Percentiles rank a stretch among this genome's conserved stretches.
These are phyloP conservation scores for Lachnellula hyalina DNA, from an alignment of 2,329 filamentous ascomycete species.

Conservation along the genomic window DNA sequence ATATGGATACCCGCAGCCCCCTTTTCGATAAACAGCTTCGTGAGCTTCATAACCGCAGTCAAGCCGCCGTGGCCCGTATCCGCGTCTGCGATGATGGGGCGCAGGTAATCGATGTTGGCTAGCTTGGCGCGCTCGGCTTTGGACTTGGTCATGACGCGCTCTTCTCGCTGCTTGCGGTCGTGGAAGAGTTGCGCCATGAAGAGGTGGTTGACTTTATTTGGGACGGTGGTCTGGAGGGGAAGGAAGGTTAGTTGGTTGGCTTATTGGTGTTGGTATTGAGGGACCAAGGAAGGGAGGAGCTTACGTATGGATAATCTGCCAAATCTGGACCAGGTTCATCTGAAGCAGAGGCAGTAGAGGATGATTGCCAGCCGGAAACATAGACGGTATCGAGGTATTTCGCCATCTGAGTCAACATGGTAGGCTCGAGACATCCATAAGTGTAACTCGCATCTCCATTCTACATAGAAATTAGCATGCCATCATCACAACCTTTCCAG, in stretches of 20 bases:
- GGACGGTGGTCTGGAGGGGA: conserved; percentile 73
- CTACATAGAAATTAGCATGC: conserved; percentile 39
- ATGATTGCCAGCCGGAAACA: conserved; percentile 98
- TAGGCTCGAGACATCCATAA: conserved; percentile 94
- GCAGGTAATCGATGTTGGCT: conserved; percentile 84
- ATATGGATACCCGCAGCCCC: conserved; percentile 98
- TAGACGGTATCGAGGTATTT: conserved; percentile 98
- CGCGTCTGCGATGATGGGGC: conserved; percentile 93
- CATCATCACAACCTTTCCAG: conserved; percentile 13
- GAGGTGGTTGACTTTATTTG: conserved; percentile 95
- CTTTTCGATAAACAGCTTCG: conserved; percentile 94
- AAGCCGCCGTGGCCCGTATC: conserved; percentile 96
- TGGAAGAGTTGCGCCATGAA: conserved; percentile 99
- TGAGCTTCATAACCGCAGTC: conserved; percentile 99
- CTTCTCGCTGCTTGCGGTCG: conserved; percentile 97
- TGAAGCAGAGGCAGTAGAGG: conserved; percentile 87
- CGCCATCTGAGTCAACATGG: conserved; percentile 99
- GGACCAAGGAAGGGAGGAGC: no score
- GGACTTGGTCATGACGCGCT: conserved; percentile 68
- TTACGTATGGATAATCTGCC: conserved; percentile 90
- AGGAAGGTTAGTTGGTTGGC: conserved; percentile 4
- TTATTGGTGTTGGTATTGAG: no score
- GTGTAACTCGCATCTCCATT: conserved; percentile 84
- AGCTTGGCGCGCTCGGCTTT: conserved; percentile 67
- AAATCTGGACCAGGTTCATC: conserved; percentile 97